These are phyloP conservation scores for Umbelopsis isabellina DNA, from an alignment of 192 early-diverging fungal genomes.

Conservation along the genomic window DNA sequence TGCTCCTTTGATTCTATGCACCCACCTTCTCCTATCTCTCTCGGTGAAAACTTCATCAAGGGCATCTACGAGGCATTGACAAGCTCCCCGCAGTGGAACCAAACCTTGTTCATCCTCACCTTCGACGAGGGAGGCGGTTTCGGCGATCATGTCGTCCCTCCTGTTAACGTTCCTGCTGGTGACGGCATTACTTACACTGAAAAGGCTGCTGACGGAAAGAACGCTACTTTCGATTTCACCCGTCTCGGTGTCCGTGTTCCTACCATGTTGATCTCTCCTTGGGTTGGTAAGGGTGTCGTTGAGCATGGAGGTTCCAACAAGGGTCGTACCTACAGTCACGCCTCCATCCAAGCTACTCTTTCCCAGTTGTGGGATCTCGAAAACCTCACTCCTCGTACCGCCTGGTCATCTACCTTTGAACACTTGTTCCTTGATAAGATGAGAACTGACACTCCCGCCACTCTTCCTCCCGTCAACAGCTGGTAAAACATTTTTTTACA, in stretches of 20 bases:
- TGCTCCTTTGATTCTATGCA: constrained; percentile 30
- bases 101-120: constrained; percentile 50
- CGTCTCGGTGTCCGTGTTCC: constrained; percentile 57
- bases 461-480: constrained; percentile 9
- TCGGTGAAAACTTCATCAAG: constrained; percentile 43
- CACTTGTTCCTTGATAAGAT: constrained; percentile 19
- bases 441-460: constrained; percentile 18
- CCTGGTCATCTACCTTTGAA: constrained; percentile 29
- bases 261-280: constrained; percentile 50
- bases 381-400: constrained; percentile 29
- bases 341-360: constrained; percentile 20
- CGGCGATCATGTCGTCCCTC: constrained; percentile 52
- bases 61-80: constrained; percentile 53
- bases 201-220: constrained; percentile 24
- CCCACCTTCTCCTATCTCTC: constrained; percentile 26
- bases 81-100: constrained; percentile 51
- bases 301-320: constrained; percentile 35
- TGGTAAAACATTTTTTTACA: not conserved
- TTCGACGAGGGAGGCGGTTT: constrained; percentile 58
- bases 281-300: constrained; percentile 42
- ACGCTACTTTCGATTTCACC: constrained; percentile 47
- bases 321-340: constrained; percentile 11
- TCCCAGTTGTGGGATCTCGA: constrained; percentile 22
- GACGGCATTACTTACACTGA: constrained; percentile 38
- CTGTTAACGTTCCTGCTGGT: constrained; percentile 47